Evolutionary conservation across 352 stramenopile species (phyloP).

Genomic region (Phytopythium boreale): DNA sequence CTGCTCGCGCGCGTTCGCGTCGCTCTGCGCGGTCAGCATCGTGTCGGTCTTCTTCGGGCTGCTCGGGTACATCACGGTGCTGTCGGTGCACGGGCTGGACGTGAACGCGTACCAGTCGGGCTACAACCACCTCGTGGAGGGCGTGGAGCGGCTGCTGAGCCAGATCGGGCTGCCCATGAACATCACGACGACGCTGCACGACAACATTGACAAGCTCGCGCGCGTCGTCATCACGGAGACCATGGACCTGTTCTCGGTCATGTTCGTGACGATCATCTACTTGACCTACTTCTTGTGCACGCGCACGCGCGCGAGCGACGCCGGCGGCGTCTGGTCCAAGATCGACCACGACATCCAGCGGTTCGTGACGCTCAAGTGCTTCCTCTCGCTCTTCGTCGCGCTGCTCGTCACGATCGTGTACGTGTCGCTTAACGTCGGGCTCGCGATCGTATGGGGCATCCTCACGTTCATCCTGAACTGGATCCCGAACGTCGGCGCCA

Average conservation of each 20-base stretch:
- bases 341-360: constrained; percentile 88
- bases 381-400: constrained; percentile 84
- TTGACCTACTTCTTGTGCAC: constrained; percentile 88
- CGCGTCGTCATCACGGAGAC: constrained; percentile 83
- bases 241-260: constrained; percentile 88
- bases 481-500: constrained; percentile 87
- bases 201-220: constrained; percentile 88
- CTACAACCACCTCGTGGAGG: constrained; percentile 70
- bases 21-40: constrained; percentile 76
- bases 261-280: constrained; percentile 90
- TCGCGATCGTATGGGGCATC: constrained; percentile 87
- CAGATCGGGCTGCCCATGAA: constrained; percentile 82
- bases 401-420: constrained; percentile 88
- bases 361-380: constrained; percentile 88
- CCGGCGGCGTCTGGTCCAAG: constrained; percentile 85
- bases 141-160: constrained; percentile 58
- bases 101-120: constrained; percentile 79
- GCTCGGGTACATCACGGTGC: constrained; percentile 85
- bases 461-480: constrained; percentile 89
- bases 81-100: constrained; percentile 82
- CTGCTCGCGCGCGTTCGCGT: constrained; percentile 82
- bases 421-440: constrained; percentile 85
- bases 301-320: constrained; percentile 77
- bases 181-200: constrained; percentile 87
- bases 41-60: constrained; percentile 87